A percentile compares a stretch with the other conserved stretches of the same genome.
These are phyloP conservation scores for Penicillium steckii DNA, from an alignment of 495 filamentous ascomycete species.

Conservation along the genomic window DNA sequence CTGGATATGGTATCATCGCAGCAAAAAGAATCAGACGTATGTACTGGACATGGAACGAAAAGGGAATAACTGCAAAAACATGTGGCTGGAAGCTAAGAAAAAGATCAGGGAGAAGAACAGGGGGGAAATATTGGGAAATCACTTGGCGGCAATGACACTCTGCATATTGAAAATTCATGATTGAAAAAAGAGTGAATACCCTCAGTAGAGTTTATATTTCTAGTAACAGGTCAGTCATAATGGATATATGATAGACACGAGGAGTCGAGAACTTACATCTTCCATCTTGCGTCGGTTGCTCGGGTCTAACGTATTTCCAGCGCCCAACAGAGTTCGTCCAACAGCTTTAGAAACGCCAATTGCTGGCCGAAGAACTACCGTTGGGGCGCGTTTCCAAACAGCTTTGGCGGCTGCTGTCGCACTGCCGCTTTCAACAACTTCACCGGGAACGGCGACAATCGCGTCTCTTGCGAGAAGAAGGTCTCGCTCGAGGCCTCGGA, in stretches of 20 bases:
- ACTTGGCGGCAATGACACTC: too few species aligned
- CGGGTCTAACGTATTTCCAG: constrained; percentile 90
- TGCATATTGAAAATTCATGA: too few species aligned
- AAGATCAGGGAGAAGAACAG: not conserved
- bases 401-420: constrained; percentile 80
- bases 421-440: constrained; percentile 81
- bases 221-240: constrained; percentile 9
- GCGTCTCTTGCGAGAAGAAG: constrained; percentile 81
- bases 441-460: constrained; percentile 90
- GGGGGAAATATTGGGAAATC: constrained; percentile 9
- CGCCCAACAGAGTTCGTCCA: constrained; percentile 83
- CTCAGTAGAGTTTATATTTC: constrained; percentile 48
- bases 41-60: constrained; percentile 4
- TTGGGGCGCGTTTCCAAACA: constrained; percentile 79
- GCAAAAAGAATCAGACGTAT: constrained; percentile 9
- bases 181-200: too few species aligned
- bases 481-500: constrained; percentile 79
- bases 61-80: constrained; percentile 1
- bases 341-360: constrained; percentile 90
- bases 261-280: constrained; percentile 61
- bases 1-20: constrained; percentile 15
- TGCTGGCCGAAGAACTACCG: constrained; percentile 83
- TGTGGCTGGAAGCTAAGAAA: not conserved
- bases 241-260: not conserved
- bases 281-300: constrained; percentile 79